Base-by-base conservation (phyloP, 352 stramenopile genomes). In the Phytophthora cajani region DNA sequence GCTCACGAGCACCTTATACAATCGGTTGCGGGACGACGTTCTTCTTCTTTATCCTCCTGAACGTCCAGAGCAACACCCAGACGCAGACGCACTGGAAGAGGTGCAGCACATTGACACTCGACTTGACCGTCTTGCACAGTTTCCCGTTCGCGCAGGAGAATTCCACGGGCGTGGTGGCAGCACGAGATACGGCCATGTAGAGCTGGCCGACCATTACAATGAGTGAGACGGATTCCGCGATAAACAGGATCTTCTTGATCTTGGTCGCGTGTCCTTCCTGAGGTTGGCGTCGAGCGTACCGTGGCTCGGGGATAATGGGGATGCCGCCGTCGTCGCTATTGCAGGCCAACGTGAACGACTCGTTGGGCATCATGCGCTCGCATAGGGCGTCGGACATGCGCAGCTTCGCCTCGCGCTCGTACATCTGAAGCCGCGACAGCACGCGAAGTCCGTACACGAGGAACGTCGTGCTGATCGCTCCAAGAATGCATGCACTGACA, bases 71-170 rank as follows among this genome's bases (percentile, higher is more conserved):
- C 12, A 81, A 47, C 36, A 79, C 63, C 74, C 71, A 81, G 5
- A 81, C 46, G 16, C 65, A 78, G 7, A 55, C 62, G 17, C 69
- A 69, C 67, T 84, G 77, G 33, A 81, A 74, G 5, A 70, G 25
- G 52, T 87, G 77, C 25, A 87, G 61, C 5, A 77, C 53, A 36
- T 59, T 76, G 6, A 87, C 49, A n/a, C 58, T 71, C 14, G 66
- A 61, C 21, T 73, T 58, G 36, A 90, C 58, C 19, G 70, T 67
- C 5, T 88, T 69, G 53, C 84, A 91, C 49, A 75, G 27, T 7
- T 70, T 46, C 5, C 82, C 84, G 58, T 90, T 90, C 12, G 84
- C 81, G 40, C 84, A 91, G 0, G 74, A 79, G 8, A 91, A 69
- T 58, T 88, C 84, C 17, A 67, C 42, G 6, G 69, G 69, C 5